These are phyloP conservation scores for Suillus decipiens DNA, from an alignment of 768 basidiomycete genomes.

Conservation along the genomic window DNA sequence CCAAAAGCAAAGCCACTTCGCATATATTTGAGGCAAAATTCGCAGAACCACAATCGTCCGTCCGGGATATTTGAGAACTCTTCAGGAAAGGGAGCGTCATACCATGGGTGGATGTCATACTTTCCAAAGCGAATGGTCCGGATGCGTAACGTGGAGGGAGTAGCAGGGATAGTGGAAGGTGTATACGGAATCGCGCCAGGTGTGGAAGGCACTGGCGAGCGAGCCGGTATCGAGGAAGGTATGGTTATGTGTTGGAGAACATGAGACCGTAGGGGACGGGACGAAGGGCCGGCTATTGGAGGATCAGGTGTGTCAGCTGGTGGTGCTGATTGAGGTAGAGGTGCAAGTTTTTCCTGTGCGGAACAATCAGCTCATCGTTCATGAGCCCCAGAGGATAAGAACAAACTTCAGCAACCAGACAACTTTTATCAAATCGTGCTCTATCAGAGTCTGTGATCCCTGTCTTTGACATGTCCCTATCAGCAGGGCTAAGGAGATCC, in stretches of 20 bases:
- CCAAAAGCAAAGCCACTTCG: slow-evolving; percentile 86
- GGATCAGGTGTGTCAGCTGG: slow-evolving; percentile 37
- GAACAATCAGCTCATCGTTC: slow-evolving; percentile 13
- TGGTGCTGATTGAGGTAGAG: slow-evolving; percentile 37
- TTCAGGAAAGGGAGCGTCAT: slow-evolving; percentile 97
- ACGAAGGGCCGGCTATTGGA: slow-evolving; percentile 55
- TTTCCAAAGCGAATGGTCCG: slow-evolving; percentile 87
- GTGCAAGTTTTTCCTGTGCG: slow-evolving; percentile 50
- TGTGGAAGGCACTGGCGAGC: slow-evolving; percentile 42
- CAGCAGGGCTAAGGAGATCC: slow-evolving; percentile 66
- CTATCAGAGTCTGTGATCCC: slow-evolving; percentile 62
- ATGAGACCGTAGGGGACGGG: slow-evolving; percentile 64
- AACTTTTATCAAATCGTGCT: slow-evolving; percentile 70
- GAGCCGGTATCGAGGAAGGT: slow-evolving; percentile 29
- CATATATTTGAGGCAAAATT: slow-evolving; percentile 98
- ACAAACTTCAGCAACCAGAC: slow-evolving; percentile 73
- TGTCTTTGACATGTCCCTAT: slow-evolving; percentile 76
- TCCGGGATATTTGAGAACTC: slow-evolving; percentile 94
- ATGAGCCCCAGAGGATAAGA: background rate
- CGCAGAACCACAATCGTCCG: slow-evolving; percentile 93
- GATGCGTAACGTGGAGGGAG: slow-evolving; percentile 60
- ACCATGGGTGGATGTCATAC: slow-evolving; percentile 97
- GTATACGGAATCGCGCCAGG: slow-evolving; percentile 34
- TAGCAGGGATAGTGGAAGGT: slow-evolving; percentile 35
- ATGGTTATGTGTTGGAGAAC: slow-evolving; percentile 40